These are phyloP conservation scores for Xylaria grammica DNA, from an alignment of 495 filamentous ascomycete genomes.

Conservation along the genomic window DNA sequence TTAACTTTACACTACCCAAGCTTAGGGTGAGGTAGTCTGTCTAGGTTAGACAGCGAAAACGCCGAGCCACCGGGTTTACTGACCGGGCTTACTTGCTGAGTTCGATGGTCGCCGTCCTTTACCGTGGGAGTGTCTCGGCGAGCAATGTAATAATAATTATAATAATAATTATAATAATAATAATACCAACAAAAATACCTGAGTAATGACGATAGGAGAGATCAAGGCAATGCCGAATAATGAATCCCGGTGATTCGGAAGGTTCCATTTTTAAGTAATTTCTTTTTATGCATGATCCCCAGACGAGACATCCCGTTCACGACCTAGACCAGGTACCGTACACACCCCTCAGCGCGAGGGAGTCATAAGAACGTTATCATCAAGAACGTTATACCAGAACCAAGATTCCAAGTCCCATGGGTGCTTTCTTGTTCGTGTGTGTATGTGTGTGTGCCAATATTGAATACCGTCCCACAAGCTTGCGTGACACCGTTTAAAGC, in stretches of 20 bases:
- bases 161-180: background rate
- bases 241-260: conserved; percentile 1
- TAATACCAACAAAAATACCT: background rate
- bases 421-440: background rate
- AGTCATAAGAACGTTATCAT: background rate
- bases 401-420: background rate
- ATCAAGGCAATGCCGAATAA: too few species aligned
- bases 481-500: background rate
- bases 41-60: background rate
- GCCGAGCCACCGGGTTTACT: background rate
- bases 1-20: too few species aligned
- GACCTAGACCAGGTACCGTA: background rate
- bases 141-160: background rate
- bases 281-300: conserved; percentile 13
- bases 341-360: background rate
- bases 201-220: too few species aligned
- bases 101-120: conserved; percentile 21
- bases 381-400: conserved; percentile 17
- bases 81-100: too few species aligned
- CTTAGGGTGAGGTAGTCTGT: too few species aligned
- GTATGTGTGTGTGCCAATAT: conserved; percentile 5
- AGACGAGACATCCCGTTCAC: background rate
- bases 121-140: conserved; percentile 3
- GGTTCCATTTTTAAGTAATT: background rate
- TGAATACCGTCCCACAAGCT: background rate